These are phyloP conservation scores for Lipomyces yamadae DNA, from an alignment of 805 yeast species.

Conservation along the genomic window DNA sequence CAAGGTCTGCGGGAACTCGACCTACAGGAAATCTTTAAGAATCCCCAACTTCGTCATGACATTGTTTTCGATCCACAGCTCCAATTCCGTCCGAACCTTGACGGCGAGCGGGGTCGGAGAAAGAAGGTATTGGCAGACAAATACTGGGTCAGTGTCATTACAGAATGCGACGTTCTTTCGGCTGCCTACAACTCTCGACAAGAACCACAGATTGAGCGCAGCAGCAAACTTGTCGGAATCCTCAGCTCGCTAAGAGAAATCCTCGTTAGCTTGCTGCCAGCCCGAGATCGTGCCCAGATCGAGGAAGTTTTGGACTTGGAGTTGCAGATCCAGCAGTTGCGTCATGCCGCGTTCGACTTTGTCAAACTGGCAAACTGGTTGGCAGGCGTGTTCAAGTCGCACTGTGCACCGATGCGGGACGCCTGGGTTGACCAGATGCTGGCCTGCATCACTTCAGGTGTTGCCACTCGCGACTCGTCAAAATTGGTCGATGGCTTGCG, in stretches of 20 bases:
- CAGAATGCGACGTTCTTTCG: conserved; percentile 57
- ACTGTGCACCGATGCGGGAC: conserved; percentile 96
- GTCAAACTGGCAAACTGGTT: conserved; percentile 74
- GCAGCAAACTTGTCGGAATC: conserved; percentile 61
- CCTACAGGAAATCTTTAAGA: conserved; percentile 81
- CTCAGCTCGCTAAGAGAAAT: conserved; percentile 81
- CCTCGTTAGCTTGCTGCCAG: conserved; percentile 73
- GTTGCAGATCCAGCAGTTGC: conserved; percentile 72
- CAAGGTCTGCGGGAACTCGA: conserved; percentile 86
- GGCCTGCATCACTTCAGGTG: conserved; percentile 50
- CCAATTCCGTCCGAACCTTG: conserved; percentile 88
- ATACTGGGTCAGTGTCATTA: conserved; percentile 79
- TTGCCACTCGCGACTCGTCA: conserved; percentile 15
- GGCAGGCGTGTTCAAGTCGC: conserved; percentile 76
- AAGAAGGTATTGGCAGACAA: conserved; percentile 76
- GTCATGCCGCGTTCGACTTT: conserved; percentile 68
- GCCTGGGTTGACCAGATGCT: conserved; percentile 86
- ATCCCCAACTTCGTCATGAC: conserved; percentile 92
- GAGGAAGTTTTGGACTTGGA: conserved; percentile 77
- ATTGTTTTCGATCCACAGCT: conserved; percentile 88
- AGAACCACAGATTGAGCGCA: conserved; percentile 33
- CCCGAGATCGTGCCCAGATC: conserved; percentile 69
- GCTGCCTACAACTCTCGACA: background rate
- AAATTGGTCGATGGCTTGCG: conserved; percentile 76
- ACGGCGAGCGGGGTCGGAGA: conserved; percentile 85